These are phyloP conservation scores for Aureobasidium sp. DNA, from an alignment of 2,329 filamentous ascomycete species.

Conservation along the genomic window DNA sequence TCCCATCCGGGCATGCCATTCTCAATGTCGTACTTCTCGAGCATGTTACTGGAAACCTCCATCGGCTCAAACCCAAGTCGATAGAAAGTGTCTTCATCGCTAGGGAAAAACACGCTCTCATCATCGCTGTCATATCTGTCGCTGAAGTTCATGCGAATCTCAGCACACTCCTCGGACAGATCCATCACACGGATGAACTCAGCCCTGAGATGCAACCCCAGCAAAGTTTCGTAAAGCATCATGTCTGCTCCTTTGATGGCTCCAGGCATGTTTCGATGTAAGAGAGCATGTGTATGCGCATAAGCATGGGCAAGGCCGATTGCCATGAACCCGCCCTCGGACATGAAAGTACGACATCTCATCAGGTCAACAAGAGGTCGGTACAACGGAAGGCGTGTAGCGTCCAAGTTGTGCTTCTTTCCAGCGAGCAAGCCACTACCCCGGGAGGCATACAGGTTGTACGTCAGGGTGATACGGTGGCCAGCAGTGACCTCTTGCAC, in stretches of 20 bases:
- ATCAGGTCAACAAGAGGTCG: constrained; percentile 29
- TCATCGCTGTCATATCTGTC: not conserved
- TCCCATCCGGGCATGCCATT: not conserved
- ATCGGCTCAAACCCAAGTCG: not conserved
- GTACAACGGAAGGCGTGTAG: constrained; percentile 33
- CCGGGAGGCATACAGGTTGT: constrained; percentile 47
- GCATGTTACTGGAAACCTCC: not conserved
- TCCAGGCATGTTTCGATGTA: constrained; percentile 19
- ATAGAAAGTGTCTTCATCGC: not conserved
- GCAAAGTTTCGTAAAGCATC: constrained; percentile 20
- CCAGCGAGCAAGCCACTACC: constrained; percentile 29
- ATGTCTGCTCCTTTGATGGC: constrained; percentile 25
- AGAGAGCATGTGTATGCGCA: constrained; percentile 19
- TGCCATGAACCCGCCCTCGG: constrained; percentile 19
- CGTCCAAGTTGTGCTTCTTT: constrained; percentile 25
- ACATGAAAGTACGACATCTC: constrained; percentile 31
- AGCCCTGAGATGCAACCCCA: constrained; percentile 9
- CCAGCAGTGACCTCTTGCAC: constrained; percentile 44
- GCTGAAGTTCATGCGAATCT: not conserved
- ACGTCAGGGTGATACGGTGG: constrained; percentile 52
- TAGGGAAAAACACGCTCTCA: not conserved
- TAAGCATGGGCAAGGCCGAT: constrained; percentile 23
- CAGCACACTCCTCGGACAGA: not conserved
- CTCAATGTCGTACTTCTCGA: not conserved
- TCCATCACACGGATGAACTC: not conserved